A percentile compares a stretch with the other conserved stretches of the same genome.
These are phyloP conservation scores for Candida qinlingensis DNA, from an alignment of 805 yeast genomes.

Conservation along the genomic window DNA sequence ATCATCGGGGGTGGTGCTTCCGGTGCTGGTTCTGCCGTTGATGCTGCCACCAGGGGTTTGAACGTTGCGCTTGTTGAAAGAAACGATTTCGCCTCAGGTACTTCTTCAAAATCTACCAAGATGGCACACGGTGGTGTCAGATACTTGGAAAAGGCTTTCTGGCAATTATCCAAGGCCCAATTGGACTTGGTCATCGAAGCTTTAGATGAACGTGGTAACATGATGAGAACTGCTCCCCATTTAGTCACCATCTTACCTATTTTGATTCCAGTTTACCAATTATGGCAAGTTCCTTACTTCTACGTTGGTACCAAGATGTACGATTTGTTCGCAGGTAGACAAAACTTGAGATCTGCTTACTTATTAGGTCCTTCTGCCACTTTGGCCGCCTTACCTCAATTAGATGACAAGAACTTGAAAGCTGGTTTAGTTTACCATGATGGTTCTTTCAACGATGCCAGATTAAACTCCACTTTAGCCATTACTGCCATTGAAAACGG, in stretches of 20 bases:
- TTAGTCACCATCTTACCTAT: conserved; percentile 81
- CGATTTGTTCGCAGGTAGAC: conserved; percentile 87
- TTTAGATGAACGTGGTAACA: conserved; percentile 77
- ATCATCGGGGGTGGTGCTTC: conserved; percentile 96
- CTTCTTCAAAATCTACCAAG: conserved; percentile 90
- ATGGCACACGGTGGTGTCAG: conserved; percentile 98
- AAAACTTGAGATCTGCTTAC: conserved; percentile 76
- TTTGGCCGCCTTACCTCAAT: conserved; percentile 75
- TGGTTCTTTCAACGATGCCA: conserved; percentile 88
- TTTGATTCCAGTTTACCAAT: conserved; percentile 91
- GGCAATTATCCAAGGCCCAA: conserved; percentile 87
- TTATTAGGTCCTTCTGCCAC: conserved; percentile 63
- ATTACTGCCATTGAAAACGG: conserved; percentile 81
- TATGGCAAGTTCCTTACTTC: conserved; percentile 95
- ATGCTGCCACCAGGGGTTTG: conserved; percentile 85
- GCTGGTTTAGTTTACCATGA: conserved; percentile 94
- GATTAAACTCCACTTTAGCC: conserved; percentile 85
- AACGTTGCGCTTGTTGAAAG: conserved; percentile 84
- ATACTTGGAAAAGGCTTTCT: conserved; percentile 90
- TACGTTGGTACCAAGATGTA: conserved; percentile 88
- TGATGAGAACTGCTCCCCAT: conserved; percentile 90
- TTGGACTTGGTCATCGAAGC: conserved; percentile 86
- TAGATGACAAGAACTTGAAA: conserved; percentile 71
- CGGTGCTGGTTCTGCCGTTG: conserved; percentile 90
- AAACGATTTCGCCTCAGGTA: conserved; percentile 87